Evolutionary conservation across 106 monocot species (phyloP).

Genomic region (Narthecium ossifragum): DNA sequence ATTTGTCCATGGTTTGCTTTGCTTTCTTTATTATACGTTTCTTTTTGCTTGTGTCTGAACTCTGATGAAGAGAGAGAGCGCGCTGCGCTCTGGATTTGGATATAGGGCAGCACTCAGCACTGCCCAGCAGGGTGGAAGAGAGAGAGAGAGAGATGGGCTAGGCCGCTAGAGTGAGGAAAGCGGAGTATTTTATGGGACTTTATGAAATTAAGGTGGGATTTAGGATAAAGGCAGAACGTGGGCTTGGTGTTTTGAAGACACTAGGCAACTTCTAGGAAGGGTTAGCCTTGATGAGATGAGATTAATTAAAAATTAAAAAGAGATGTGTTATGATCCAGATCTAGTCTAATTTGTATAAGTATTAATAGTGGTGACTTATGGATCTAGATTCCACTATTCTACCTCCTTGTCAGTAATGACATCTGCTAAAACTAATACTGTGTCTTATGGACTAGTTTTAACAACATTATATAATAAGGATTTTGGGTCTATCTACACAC

Average conservation of each 20-base stretch:
- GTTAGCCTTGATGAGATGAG: background rate
- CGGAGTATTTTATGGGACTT: background rate
- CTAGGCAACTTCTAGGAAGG: conserved; percentile 7
- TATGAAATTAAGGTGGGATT: background rate
- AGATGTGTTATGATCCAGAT: background rate
- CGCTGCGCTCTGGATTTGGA: too few species aligned
- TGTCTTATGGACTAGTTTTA: too few species aligned
- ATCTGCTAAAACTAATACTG: too few species aligned
- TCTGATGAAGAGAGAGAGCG: too few species aligned
- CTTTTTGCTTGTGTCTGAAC: too few species aligned
- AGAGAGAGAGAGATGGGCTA: background rate
- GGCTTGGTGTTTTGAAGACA: background rate
- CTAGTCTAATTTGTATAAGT: background rate
- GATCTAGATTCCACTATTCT: background rate
- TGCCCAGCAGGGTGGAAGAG: background rate
- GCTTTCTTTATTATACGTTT: background rate
- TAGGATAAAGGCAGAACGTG: background rate
- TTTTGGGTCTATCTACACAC: too few species aligned
- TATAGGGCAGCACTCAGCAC: too few species aligned
- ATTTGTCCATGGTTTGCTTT: conserved; percentile 1
- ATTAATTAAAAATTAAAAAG: background rate
- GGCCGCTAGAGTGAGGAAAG: background rate
- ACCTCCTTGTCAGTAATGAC: too few species aligned
- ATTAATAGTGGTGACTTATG: background rate
- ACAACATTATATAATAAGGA: too few species aligned